Evolutionary conservation across 805 yeast species (phyloP).

Genomic region (Novakomyces olei): DNA sequence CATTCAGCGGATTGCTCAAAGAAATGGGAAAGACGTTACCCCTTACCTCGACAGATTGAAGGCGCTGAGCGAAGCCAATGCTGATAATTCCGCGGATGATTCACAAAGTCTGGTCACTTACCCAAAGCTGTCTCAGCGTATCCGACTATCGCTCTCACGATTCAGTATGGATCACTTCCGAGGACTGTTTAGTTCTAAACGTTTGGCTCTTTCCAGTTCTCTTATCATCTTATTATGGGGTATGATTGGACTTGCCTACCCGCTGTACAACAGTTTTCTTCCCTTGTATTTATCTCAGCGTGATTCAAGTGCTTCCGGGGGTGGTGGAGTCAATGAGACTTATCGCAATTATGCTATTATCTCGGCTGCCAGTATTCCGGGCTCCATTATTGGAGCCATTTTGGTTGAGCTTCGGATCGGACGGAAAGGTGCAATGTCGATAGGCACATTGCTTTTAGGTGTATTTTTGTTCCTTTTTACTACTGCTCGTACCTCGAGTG

Average conservation of each 20-base stretch:
- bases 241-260: conserved; percentile 30
- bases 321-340: conserved; percentile 22
- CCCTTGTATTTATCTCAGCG: conserved; percentile 29
- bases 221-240: conserved; percentile 33
- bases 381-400: conserved; percentile 15
- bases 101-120: no score
- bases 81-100: not conserved
- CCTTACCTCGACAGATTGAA: no score
- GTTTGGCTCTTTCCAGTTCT: conserved; percentile 23
- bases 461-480: conserved; percentile 41
- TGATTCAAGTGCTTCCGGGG: no score
- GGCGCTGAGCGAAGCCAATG: no score
- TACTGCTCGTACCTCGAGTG: conserved; percentile 31
- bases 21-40: conserved; percentile 21
- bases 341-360: conserved; percentile 17
- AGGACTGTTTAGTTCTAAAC: conserved; percentile 25
- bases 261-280: conserved; percentile 32
- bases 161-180: conserved; percentile 18
- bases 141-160: not conserved
- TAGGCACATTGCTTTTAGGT: conserved; percentile 32
- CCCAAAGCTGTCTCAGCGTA: no score
- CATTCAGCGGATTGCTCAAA: conserved; percentile 25
- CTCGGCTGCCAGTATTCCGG: not conserved
- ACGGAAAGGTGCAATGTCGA: conserved; percentile 33
- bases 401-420: conserved; percentile 19